Evolutionary conservation across 768 basidiomycete species (phyloP), one percentile per base, ranked within the genome.

Genomic region (Boletus vinaceobasis): DNA sequence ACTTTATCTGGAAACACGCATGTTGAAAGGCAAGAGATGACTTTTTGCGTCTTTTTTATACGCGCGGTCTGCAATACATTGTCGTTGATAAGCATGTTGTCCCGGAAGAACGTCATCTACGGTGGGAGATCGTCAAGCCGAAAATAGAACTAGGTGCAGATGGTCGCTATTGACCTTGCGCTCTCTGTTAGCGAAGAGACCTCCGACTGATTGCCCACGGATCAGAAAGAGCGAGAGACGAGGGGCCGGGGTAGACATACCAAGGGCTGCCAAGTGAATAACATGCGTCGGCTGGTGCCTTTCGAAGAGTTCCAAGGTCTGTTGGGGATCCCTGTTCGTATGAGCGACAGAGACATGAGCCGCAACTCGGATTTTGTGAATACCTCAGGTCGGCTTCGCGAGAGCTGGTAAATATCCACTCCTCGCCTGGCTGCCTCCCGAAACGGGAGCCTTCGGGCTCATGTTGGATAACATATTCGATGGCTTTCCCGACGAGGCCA

Each of bases 1-100:
- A 95, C 93, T 70, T 93, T 89, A 72, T 98, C 95, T 0, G 95
- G 95, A 77, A 95, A 98, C 43, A 98, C 93, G 68, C 95, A 98
- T 39, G 96, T 98, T 10, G 95, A 97, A 37, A 98, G 83, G 67
- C 95, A 98, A 11, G 95, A 97, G 53, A 98, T 87, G 61, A 96
- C 79, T 72, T 97, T 98, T 58, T 80, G 61, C 21, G 79, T 79
- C 47, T 83, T 77, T 64, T 78, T 74, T 59, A 84, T 76, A 66
- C 91, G 80, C 9, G 93, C 77, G 31, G 81, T 77, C 67, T 93
- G 83, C 21, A 98, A 79, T 38, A 98, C 85, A 70, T 94, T 93
- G 69, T 96, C 92, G 73, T 98, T 98, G 75, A 98, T 98, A 58
- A 93, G 79, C 67, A 88, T 82, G 74, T 98, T 98, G 66, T 97